Conservation (phyloP, 306 rosid species). For the Prunus mira region DNA sequence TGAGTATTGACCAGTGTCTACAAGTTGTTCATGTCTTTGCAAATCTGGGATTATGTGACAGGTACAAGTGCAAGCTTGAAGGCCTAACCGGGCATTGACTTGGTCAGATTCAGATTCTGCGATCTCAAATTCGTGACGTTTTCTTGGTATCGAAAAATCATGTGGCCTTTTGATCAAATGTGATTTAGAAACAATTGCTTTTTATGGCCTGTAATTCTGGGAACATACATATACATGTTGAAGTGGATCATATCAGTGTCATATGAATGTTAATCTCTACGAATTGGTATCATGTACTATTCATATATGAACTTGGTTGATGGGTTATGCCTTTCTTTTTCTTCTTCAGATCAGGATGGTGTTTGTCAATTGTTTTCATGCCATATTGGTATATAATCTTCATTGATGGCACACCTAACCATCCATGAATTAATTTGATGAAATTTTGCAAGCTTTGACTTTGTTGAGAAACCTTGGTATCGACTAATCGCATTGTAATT, state of each 20-base stretch:
- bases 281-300: background rate
- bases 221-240: background rate
- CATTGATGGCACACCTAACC: background rate
- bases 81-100: background rate
- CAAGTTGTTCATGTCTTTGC: background rate
- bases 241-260: background rate
- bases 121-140: background rate
- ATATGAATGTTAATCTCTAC: background rate
- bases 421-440: background rate
- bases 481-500: background rate
- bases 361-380: background rate
- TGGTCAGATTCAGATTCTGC: background rate
- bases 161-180: slow-evolving; percentile 3
- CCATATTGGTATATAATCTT: background rate
- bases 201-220: background rate
- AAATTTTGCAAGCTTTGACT: background rate
- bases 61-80: background rate
- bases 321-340: background rate
- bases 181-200: background rate
- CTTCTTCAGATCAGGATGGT: background rate
- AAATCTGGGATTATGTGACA: background rate
- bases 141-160: background rate
- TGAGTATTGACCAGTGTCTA: background rate
- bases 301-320: background rate
- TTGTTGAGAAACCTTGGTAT: background rate